Conservation (phyloP, 2,329 filamentous ascomycete genomes). For the Aspergillus carbonarius region DNA sequence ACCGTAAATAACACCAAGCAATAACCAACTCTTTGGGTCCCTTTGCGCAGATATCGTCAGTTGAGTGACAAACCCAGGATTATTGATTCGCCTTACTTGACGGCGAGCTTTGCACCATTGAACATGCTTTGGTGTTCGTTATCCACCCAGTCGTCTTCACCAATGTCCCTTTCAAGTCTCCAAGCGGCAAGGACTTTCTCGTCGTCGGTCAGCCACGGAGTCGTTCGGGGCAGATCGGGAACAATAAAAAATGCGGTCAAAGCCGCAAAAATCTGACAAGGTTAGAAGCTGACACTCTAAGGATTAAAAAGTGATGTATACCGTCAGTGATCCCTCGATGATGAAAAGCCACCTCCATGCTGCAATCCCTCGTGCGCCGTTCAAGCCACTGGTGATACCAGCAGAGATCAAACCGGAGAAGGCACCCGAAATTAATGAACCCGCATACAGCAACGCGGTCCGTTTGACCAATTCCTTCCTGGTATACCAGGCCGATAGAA, state of each 20-base stretch:
- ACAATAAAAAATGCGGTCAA: slow-evolving; percentile 41
- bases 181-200: slow-evolving; percentile 52
- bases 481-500: slow-evolving; percentile 51
- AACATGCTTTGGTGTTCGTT: slow-evolving; percentile 50
- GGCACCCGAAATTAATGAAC: slow-evolving; percentile 48
- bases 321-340: slow-evolving; percentile 53
- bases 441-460: slow-evolving; percentile 50
- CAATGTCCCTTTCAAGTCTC: slow-evolving; percentile 59
- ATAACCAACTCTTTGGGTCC: neutral
- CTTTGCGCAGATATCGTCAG: neutral
- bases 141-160: slow-evolving; percentile 54
- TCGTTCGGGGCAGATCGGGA: slow-evolving; percentile 57
- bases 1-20: neutral
- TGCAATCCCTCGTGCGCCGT: slow-evolving; percentile 38
- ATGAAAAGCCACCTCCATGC: slow-evolving; percentile 50
- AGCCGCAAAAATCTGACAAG: slow-evolving; percentile 25
- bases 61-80: neutral
- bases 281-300: neutral
- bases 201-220: slow-evolving; percentile 47
- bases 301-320: slow-evolving; percentile 50
- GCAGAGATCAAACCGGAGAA: slow-evolving; percentile 48
- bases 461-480: slow-evolving; percentile 45
- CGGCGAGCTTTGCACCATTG: slow-evolving; percentile 39
- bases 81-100: neutral
- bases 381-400: slow-evolving; percentile 47